Evolutionary conservation across 352 stramenopile species (phyloP).

Genomic region (Paralagenidium karlingii): DNA sequence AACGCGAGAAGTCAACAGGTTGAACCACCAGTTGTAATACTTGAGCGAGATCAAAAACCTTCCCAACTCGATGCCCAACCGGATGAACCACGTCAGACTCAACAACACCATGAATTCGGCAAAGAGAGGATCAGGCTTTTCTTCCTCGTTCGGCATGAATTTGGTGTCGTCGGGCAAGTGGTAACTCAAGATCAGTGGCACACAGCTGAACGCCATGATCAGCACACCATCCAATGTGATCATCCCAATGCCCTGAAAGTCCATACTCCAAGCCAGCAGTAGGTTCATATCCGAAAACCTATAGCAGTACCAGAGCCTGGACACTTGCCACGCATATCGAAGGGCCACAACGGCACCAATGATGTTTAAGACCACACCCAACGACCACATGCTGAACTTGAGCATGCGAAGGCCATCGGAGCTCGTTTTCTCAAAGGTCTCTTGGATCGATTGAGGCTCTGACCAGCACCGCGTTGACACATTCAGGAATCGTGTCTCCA

Average conservation of each 20-base stretch:
- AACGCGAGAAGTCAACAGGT: slow-evolving; percentile 13
- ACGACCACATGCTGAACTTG: slow-evolving; percentile 26
- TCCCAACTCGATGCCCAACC: slow-evolving; percentile 13
- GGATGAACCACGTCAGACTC: slow-evolving; percentile 16
- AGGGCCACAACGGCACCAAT: slow-evolving; percentile 15
- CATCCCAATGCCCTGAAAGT: slow-evolving; percentile 21
- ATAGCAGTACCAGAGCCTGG: slow-evolving; percentile 7
- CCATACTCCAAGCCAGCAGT: slow-evolving; percentile 17
- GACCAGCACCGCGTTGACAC: slow-evolving; percentile 19
- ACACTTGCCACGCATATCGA: slow-evolving; percentile 10
- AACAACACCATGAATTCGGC: slow-evolving; percentile 14
- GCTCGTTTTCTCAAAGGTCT: slow-evolving; percentile 1
- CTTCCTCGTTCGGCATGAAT: slow-evolving; percentile 11
- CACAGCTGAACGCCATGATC: slow-evolving; percentile 13
- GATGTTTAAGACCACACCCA: slow-evolving; percentile 18
- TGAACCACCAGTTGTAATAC: slow-evolving; percentile 10
- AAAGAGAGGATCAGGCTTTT: slow-evolving; percentile 3
- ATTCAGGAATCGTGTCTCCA: slow-evolving; percentile 23
- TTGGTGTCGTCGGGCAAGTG: slow-evolving; percentile 13
- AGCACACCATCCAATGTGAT: slow-evolving; percentile 14
- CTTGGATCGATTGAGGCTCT: slow-evolving; percentile 11
- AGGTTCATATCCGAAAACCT: slow-evolving; percentile 13
- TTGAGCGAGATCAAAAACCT: slow-evolving; percentile 10
- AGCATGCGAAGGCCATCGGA: slow-evolving; percentile 13
- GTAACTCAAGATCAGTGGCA: slow-evolving; percentile 15